Base-by-base conservation (phyloP, 2,329 filamentous ascomycete genomes). In the Thelonectria blattea region DNA sequence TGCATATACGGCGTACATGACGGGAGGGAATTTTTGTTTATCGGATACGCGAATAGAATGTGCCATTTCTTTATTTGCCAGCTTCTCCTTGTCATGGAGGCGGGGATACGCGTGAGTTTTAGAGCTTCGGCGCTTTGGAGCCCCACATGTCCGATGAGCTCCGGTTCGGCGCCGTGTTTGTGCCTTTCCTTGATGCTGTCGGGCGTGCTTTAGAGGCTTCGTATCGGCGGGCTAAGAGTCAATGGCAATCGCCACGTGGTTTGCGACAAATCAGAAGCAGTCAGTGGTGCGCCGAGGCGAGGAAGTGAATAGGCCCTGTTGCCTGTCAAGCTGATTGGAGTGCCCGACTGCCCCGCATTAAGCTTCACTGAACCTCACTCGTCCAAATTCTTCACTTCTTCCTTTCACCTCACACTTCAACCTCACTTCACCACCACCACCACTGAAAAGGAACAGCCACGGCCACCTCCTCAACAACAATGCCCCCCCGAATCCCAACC, bases 401-500 rank as follows among this genome's bases (percentile, higher is more conserved):
- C 22, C 3, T n/a, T 43, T 20, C 18, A 43, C 17, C 17, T 20
- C 10, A 18, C 18, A 43, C 17, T 10, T 20, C 10, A 18, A 42
- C 42, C 20, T 22, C n/a, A 15, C 37, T 24, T 24, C 5, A 22
- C 18, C 17, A 10, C 17, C 37, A 41, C 11, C 37, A 52, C 48
- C 15, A 22, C 22, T 24, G 4, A 41, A 41, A 32, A 17, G 27
- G 22, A 20, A 52, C 47, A 8, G 30, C 15, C 18, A 14, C 24
- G 6, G 7, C 22, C 5, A 22, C 41, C 22, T 20, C 18, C 27
- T 18, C 32, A 51, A 18, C 20, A 27, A 60, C 51, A 15, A 83
- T 79, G 76, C 75, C 81, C 30, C 79, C 81, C 3, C 79, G 81
- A 42, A 79, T 86, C 63, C 84, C 84, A 7, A 80, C 79, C 20